Evolutionary conservation across 352 stramenopile genomes (phyloP).

Genomic region (Globisporangium paddicum): DNA sequence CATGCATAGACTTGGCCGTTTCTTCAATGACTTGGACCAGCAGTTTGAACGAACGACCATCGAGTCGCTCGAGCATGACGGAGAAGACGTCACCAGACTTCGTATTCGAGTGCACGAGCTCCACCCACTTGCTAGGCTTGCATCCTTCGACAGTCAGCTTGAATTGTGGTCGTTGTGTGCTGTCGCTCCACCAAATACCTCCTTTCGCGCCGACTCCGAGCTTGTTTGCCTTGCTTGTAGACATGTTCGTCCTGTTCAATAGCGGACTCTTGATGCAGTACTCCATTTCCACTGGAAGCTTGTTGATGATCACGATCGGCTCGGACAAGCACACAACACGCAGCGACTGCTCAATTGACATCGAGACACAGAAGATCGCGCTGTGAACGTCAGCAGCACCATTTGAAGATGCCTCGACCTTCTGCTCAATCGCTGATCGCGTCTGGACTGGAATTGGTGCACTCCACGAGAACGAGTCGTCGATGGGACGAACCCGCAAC

Average conservation of each 20-base stretch:
- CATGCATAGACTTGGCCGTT: slow-evolving; percentile 33
- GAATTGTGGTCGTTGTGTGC: slow-evolving; percentile 62
- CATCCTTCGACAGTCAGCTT: slow-evolving; percentile 64
- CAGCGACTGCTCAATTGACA: slow-evolving; percentile 63
- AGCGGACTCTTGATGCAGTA: slow-evolving; percentile 45
- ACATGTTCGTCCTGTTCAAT: slow-evolving; percentile 24
- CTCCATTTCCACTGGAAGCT: slow-evolving; percentile 60
- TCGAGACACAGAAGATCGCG: slow-evolving; percentile 63
- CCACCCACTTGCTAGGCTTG: slow-evolving; percentile 58
- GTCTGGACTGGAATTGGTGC: slow-evolving; percentile 77
- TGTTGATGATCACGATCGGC: slow-evolving; percentile 76
- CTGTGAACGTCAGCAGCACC: slow-evolving; percentile 17
- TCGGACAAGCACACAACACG: slow-evolving; percentile 60
- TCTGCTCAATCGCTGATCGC: slow-evolving; percentile 44
- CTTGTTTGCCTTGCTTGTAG: slow-evolving; percentile 24
- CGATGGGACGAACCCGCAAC: slow-evolving; percentile 54
- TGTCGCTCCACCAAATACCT: slow-evolving; percentile 75
- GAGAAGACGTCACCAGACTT: slow-evolving; percentile 53
- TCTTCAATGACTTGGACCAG: slow-evolving; percentile 58
- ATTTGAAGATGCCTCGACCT: slow-evolving; percentile 51
- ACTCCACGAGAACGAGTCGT: slow-evolving; percentile 57
- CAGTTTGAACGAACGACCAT: slow-evolving; percentile 64
- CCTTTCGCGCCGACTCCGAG: slow-evolving; percentile 55
- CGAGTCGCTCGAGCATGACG: slow-evolving; percentile 49
- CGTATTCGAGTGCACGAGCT: slow-evolving; percentile 41